Evolutionary conservation across 495 filamentous ascomycete genomes (phyloP).

Genomic region (Penicillium roqueforti): DNA sequence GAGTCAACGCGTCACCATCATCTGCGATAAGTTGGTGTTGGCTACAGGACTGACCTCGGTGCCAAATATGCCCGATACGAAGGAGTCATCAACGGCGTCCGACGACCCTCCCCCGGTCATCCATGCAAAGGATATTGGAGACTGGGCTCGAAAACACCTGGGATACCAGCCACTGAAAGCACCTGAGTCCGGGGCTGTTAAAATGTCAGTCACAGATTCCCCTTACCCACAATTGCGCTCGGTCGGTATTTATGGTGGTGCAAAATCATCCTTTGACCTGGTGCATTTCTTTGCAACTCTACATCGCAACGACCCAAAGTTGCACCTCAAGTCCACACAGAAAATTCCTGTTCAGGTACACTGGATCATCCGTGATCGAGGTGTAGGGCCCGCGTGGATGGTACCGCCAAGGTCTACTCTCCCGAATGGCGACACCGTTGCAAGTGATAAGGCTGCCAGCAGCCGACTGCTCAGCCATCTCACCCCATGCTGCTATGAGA

Average conservation of each 20-base stretch:
- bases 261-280: conserved; percentile 67
- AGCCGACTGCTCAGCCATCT: conserved; percentile 52
- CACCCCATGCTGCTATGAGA: conserved; percentile 47
- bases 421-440: conserved; percentile 52
- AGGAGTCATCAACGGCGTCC: background rate
- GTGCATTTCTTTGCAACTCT: conserved; percentile 59
- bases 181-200: background rate
- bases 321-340: conserved; percentile 16
- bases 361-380: conserved; percentile 69
- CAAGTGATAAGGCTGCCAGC: conserved; percentile 53
- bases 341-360: conserved; percentile 52
- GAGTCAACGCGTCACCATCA: conserved; percentile 20
- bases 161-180: conserved; percentile 23
- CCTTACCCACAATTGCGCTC: conserved; percentile 8
- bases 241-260: conserved; percentile 60
- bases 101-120: conserved; percentile 45
- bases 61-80: conserved; percentile 45
- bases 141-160: conserved; percentile 29
- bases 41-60: conserved; percentile 62
- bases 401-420: conserved; percentile 21
- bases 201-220: background rate
- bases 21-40: conserved; percentile 57
- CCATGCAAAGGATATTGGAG: conserved; percentile 29
- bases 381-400: conserved; percentile 32
- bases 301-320: conserved; percentile 15